Evolutionary conservation across 805 yeast genomes (phyloP), one percentile per base, ranked within the genome.

Genomic region (Teunomyces gatunensis): DNA sequence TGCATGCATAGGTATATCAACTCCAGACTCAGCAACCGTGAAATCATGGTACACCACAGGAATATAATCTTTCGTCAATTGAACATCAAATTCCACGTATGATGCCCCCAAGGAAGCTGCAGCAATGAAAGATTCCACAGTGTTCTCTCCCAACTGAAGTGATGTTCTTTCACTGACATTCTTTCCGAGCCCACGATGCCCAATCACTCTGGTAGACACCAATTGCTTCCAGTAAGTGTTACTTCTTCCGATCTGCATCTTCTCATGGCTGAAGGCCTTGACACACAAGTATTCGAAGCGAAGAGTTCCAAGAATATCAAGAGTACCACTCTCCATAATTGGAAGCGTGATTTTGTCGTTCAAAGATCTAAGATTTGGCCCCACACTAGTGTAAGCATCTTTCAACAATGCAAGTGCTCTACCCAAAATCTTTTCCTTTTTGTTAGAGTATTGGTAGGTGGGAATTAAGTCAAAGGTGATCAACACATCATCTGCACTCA

Each of bases 11-110:
- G 98, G 97, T 43, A 91, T 85, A 68, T 92, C 98, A 44, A 88
- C 89, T 13, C 98, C 98, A 5, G 96, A 84, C 60, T 92, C 98
- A 2, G 96, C 96, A 43, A 92, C 97, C 37, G 89, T 64, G 61
- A 92, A 92, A 63, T 92, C 98, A 65, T 92, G 98, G 60, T 92
- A 92, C 25, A 92, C 87, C 5, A 92, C 98, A 2, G 98, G 97
- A 9, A 89, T 83, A 54, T 75, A 75, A 64, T 92, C 98, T 61
- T 90, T 89, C 12, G 98, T 92, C 55, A 92, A 73, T 63, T 92
- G 98, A 40, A 92, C 98, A 67, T 92, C 98, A 63, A 92, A 92
- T 67, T 92, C 98, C 45, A 92, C 97, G 60, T 92, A 92, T 2
- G 96, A 85, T 1, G 98, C 98, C 35, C 98, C 98, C 54, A 92